These are phyloP conservation scores for Fusarium tricinctum DNA, from an alignment of 2,329 filamentous ascomycete species.

Conservation along the genomic window DNA sequence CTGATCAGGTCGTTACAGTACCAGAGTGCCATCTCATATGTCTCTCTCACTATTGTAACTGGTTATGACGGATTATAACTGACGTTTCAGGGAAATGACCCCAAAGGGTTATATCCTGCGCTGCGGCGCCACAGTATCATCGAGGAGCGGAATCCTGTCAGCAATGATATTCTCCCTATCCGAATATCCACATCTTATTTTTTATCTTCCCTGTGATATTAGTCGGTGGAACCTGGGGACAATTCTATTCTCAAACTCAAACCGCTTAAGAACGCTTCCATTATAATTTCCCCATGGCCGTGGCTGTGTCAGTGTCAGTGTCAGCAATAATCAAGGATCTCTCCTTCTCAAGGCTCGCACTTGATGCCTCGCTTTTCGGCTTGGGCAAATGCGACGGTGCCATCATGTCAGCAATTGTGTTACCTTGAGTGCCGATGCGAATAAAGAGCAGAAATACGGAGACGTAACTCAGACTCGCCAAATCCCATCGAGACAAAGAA, in stretches of 20 bases:
- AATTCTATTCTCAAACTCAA: conserved; percentile 6
- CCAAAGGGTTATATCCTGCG: neutral
- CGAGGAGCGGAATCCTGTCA: conserved; percentile 9
- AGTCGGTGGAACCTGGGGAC: neutral
- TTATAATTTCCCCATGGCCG: conserved; percentile 1
- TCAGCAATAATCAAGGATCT: conserved; percentile 1
- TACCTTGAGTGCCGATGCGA: conserved; percentile 41
- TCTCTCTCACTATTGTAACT: neutral
- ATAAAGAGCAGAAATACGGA: conserved; percentile 38
- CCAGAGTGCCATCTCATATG: neutral
- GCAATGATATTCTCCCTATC: conserved; percentile 8
- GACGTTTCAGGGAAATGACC: conserved; percentile 7
- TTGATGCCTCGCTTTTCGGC: conserved; percentile 16
- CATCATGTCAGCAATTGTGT: conserved; percentile 30
- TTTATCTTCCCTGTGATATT: conserved; percentile 7
- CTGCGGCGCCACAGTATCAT: conserved; percentile 11
- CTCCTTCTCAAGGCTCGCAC: conserved; percentile 2
- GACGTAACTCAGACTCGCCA: conserved; percentile 35
- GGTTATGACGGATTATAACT: neutral
- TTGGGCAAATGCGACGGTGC: conserved; percentile 26
- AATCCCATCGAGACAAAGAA: conserved; percentile 44
- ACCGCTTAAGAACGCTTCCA: neutral
- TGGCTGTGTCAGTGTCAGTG: conserved; percentile 15
- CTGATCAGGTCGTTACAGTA: conserved; percentile 10
- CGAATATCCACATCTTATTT: conserved; percentile 29